Evolutionary conservation across 176 grass and related monocot species (phyloP).

Genomic region (Cocos nucifera): DNA sequence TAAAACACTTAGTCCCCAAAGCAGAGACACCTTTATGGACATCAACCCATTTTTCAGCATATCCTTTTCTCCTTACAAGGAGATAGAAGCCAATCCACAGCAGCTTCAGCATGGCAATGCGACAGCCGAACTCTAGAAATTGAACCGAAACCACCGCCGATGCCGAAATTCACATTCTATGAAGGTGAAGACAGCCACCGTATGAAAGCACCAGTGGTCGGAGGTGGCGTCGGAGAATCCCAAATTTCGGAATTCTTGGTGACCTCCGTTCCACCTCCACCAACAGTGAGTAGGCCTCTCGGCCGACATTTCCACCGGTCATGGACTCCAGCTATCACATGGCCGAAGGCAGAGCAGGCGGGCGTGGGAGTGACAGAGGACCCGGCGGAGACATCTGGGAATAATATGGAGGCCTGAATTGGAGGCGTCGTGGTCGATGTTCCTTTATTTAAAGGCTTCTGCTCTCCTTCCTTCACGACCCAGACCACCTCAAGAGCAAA

Average conservation of each 20-base stretch:
- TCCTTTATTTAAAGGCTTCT: conserved; percentile 2
- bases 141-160: conserved; percentile 4
- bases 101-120: conserved; percentile 38
- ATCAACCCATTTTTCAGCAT: conserved; percentile 38
- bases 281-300: conserved; percentile 59
- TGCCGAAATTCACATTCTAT: conserved; percentile 5
- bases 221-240: conserved; percentile 20
- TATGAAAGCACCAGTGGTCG: conserved; percentile 44
- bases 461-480: conserved; percentile 30
- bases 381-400: conserved; percentile 57
- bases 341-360: conserved; percentile 61
- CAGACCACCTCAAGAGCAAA: neutral
- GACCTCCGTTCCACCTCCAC: conserved; percentile 20
- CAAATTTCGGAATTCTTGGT: conserved; percentile 4
- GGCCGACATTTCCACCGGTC: conserved; percentile 57
- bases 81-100: conserved; percentile 48
- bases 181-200: conserved; percentile 67
- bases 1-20: conserved; percentile 3
- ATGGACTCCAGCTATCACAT: conserved; percentile 50
- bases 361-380: conserved; percentile 40
- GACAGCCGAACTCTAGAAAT: conserved; percentile 20
- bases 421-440: conserved; percentile 51
- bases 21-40: conserved; percentile 9
- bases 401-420: conserved; percentile 80
- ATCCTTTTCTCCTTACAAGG: conserved; percentile 18